Conservation (phyloP, 2,329 filamentous ascomycete species). For the Curvularia lunata region DNA sequence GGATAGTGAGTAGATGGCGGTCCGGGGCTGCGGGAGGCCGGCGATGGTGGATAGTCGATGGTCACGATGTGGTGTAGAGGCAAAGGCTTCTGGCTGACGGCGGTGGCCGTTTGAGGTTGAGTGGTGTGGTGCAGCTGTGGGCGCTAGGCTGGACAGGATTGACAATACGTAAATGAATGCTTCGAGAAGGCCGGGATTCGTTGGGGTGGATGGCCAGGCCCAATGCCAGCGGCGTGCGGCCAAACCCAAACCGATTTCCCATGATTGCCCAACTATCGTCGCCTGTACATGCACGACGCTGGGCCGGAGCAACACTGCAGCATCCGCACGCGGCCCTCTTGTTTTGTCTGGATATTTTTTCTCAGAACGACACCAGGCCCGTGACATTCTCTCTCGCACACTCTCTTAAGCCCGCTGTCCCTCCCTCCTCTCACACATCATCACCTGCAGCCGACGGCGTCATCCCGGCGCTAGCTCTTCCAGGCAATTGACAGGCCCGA, state of each 20-base stretch:
- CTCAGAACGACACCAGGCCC: background rate
- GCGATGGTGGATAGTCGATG: background rate
- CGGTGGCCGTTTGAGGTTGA: constrained; percentile 7
- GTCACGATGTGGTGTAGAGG: background rate
- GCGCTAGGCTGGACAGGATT: constrained; percentile 22
- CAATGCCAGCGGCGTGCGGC: constrained; percentile 7
- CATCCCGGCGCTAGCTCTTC: constrained; percentile 32
- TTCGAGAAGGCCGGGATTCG: constrained; percentile 31
- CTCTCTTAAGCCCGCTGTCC: background rate
- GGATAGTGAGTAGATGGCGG: background rate
- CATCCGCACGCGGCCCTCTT: constrained; percentile 23
- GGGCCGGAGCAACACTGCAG: constrained; percentile 29
- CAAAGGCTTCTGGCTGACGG: constrained; percentile 5
- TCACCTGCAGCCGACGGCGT: constrained; percentile 32
- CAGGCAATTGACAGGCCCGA: constrained; percentile 30
- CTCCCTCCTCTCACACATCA: constrained; percentile 5
- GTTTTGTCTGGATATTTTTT: background rate
- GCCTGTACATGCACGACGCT: constrained; percentile 9
- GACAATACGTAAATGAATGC: constrained; percentile 42
- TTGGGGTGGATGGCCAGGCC: constrained; percentile 5
- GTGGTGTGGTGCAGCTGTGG: constrained; percentile 12
- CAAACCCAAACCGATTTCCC: constrained; percentile 16
- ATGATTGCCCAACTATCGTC: constrained; percentile 20
- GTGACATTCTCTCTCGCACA: background rate
- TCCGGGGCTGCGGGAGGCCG: constrained; percentile 10